Base-by-base conservation (phyloP, 1,284 basidiomycete genomes). In the Pseudozyma thailandica region DNA sequence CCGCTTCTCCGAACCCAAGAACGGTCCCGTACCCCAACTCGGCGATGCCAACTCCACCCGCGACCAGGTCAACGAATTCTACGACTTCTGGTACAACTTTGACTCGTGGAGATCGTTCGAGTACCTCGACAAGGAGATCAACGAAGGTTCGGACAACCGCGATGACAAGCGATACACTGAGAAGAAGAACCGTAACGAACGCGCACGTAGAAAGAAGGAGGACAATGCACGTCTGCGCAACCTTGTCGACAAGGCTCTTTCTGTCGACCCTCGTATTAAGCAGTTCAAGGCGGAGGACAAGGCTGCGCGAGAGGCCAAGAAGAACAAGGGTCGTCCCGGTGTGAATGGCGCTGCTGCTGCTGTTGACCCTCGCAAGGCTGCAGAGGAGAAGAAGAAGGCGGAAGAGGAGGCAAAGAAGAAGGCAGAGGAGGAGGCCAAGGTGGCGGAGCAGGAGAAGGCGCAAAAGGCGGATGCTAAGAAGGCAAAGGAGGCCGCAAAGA, bases 21-120 rank as follows among this genome's bases (percentile, higher is more conserved):
- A 85, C 57, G 89, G 91, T 79, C 92, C 94, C n/a, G 93, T 94
- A 6, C 93, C 93, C 13, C 84, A 86, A 71, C 87, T 98, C 21
- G 94, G 95, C 20, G 85, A 85, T 41, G 85, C 87, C 64, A 88
- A 91, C 63, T 89, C 91, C 23, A 83, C 88, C 64, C 94, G 95
- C 84, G 88, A 89, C 61, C 88, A 89, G 61, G 94, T 98, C 65
- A 92, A 97, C 84, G 87, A 86, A 18, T 98, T 98, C 87, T 98
- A 98, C 87, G 91, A 97, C 85, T 97, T 95, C 85, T 98, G 93
- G 92, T 98, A 98, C 88, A 96, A 96, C 88, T 97, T 98, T 85
- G 94, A 98, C 84, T 92, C 91, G 80, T 98, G 96, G 96, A 87
- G 96, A 74, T 92, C 90, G 84, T 98, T 98, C 83, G 95, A 98